phyloP scores from a whole-genome alignment of 148 eudicot species.

The Spergularia marina region DNA sequence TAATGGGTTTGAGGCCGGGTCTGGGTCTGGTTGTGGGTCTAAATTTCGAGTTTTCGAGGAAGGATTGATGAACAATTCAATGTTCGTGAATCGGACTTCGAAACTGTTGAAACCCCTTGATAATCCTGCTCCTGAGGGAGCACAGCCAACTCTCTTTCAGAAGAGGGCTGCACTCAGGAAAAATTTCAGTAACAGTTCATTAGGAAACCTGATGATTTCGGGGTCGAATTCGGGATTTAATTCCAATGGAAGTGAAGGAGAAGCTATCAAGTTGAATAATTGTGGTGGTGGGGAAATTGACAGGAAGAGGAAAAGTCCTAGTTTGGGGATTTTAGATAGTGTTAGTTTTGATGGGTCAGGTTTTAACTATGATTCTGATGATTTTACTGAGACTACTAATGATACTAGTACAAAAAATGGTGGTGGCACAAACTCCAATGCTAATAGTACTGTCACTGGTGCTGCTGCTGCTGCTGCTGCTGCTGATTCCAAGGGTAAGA shows the following conservation, averaged over 20 bases:
- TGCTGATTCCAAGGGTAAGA: constrained; percentile 69
- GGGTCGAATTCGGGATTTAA: constrained; percentile 16
- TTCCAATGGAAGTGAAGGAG: constrained; percentile 25
- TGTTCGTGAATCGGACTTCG: constrained; percentile 50
- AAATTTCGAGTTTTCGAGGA: constrained; percentile 47
- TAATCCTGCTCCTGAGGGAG: constrained; percentile 53
- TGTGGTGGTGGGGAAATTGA: constrained; percentile 15
- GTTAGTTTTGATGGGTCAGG: constrained; percentile 66
- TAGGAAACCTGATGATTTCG: constrained; percentile 30
- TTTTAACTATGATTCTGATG: constrained; percentile 84
- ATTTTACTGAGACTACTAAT: constrained; percentile 42
- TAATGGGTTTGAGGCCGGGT: constrained; percentile 11
- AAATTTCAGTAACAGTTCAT: constrained; percentile 37
- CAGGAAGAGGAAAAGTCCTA: constrained; percentile 42
- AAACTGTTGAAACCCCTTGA: constrained; percentile 77
- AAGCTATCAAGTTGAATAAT: constrained; percentile 10
- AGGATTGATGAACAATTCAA: constrained; percentile 39
- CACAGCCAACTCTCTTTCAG: constrained; percentile 86
- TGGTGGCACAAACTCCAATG: constrained; percentile 57
- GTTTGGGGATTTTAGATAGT: constrained; percentile 48
- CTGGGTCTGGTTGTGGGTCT: constrained; percentile 28
- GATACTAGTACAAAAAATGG: neutral
- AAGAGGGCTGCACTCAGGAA: constrained; percentile 87
- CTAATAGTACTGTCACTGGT: constrained; percentile 44
- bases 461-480: constrained; percentile 21